Base-by-base conservation (phyloP, 2,329 filamentous ascomycete species). In the Hymenoscyphus fructigenus region DNA sequence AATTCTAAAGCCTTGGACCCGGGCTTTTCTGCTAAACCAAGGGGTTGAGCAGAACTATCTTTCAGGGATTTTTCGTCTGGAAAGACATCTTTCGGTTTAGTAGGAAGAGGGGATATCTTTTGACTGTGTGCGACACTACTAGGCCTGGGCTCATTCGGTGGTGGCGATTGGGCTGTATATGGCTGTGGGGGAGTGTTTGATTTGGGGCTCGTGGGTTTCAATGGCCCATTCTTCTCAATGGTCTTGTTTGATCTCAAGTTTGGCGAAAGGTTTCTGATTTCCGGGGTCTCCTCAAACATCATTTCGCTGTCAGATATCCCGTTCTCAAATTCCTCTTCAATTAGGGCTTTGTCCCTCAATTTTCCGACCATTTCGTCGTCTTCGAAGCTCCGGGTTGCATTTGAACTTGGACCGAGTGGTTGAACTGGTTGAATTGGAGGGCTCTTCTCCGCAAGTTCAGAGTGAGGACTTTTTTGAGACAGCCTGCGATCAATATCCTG, bases 401-500 rank as follows among this genome's bases (percentile, higher is more conserved):
- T 23, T 7, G 7, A 23, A 20, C n/a, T 50, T 50, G 44, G 44
- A 6, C 2, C 44, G 20, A 26, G 44, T 23, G 5, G n/a, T 50
- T n/a, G 15, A 20, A n/a, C 5, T 6, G 15, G 3, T 4, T 26
- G 44, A 50, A 23, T 23, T 4, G n/a, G n/a, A 23, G n/a, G 44
- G 20, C 44, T 26, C 44, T 50, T 26, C 44, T 50, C 38, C 32
- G 26, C 12, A 7, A 41, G 14, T 38, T 47, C 34, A 17, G 53
- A 29, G 29, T n/a, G 12, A 20, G 14, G 26, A 9, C 17, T 20
- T 62, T 61, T 68, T n/a, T 65, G 66, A 12, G 68, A 66, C 34
- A 71, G 59, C 6, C 70, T 53, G 23, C 57, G 26, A 60, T 71
- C 69, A 47, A 68, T 70, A 32, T 56, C 68, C 34, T 68, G 66